Percentiles rank a stretch among this genome's conserved stretches.
These are phyloP conservation scores for Rhodomyrtus tomentosa DNA, from an alignment of 345 rosid species.

Conservation along the genomic window DNA sequence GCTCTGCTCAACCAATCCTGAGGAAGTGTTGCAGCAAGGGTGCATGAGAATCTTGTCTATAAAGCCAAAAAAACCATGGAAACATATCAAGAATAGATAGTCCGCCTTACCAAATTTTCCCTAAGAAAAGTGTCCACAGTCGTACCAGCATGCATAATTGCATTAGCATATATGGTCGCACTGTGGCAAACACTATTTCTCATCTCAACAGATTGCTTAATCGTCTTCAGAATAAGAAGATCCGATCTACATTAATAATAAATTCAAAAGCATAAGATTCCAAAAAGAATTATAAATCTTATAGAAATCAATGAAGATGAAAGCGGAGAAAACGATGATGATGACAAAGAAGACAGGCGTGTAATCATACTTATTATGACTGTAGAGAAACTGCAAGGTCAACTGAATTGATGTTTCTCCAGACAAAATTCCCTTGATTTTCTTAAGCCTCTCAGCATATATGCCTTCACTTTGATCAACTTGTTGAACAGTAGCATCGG, in stretches of 20 bases:
- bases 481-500: slow-evolving; percentile 24
- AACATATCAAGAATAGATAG: not conserved
- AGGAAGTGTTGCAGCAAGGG: not conserved
- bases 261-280: not conserved
- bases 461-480: slow-evolving; percentile 50
- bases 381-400: slow-evolving; percentile 85
- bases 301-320: not conserved
- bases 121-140: slow-evolving; percentile 97
- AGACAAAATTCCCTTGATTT: slow-evolving; percentile 80
- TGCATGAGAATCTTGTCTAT: not conserved
- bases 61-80: not conserved
- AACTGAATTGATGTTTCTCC: slow-evolving; percentile 94
- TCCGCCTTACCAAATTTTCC: slow-evolving; percentile 68
- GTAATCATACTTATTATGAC: slow-evolving; percentile 75
- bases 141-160: slow-evolving; percentile 99
- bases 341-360: not conserved
- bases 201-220: slow-evolving; percentile 98
- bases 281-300: not conserved
- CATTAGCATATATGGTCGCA: slow-evolving; percentile 97
- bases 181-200: slow-evolving; percentile 98
- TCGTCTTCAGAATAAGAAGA: slow-evolving; percentile 84
- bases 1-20: slow-evolving; percentile 99
- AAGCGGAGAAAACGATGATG: not conserved
- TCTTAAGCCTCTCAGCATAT: slow-evolving; percentile 78
- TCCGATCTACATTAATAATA: slow-evolving; percentile 59